Conservation (phyloP, 345 rosid genomes). For the Dipteronia sinensis region DNA sequence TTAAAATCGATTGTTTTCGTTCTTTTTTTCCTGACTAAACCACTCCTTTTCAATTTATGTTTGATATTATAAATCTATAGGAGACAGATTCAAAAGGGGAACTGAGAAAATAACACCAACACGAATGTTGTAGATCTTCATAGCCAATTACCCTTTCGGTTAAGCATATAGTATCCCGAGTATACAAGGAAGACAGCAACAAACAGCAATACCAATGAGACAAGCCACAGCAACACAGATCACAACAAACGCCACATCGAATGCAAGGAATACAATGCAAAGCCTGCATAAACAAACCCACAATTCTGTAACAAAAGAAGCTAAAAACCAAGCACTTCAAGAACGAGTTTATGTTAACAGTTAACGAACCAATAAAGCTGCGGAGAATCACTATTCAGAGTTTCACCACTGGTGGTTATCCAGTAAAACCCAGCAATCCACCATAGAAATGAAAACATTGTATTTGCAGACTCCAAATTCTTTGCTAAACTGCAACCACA, state of each 20-base stretch:
- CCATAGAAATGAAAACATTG: conserved; percentile 82
- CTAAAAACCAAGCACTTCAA: background rate
- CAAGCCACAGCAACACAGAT: conserved; percentile 74
- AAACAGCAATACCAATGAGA: conserved; percentile 82
- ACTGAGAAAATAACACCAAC: background rate
- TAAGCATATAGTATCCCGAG: conserved; percentile 81
- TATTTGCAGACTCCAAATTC: conserved; percentile 71
- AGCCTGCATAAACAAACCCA: conserved; percentile 57
- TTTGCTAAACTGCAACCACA: conserved; percentile 43
- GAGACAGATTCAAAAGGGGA: background rate
- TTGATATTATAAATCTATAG: background rate
- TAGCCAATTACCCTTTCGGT: conserved; percentile 64
- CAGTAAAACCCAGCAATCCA: conserved; percentile 92
- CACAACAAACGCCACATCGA: conserved; percentile 78
- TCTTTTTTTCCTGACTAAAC: background rate
- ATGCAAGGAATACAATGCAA: conserved; percentile 79
- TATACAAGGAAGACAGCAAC: conserved; percentile 96
- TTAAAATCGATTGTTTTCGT: background rate
- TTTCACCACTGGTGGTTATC: conserved; percentile 59
- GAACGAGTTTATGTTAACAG: background rate
- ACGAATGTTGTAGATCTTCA: background rate
- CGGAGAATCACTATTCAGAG: conserved; percentile 53
- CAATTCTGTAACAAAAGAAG: background rate
- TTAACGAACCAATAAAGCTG: conserved; percentile 73
- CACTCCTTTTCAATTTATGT: background rate